phyloP scores from a whole-genome alignment of 75 land plant species.

The Chamaecyparis obtusa region DNA sequence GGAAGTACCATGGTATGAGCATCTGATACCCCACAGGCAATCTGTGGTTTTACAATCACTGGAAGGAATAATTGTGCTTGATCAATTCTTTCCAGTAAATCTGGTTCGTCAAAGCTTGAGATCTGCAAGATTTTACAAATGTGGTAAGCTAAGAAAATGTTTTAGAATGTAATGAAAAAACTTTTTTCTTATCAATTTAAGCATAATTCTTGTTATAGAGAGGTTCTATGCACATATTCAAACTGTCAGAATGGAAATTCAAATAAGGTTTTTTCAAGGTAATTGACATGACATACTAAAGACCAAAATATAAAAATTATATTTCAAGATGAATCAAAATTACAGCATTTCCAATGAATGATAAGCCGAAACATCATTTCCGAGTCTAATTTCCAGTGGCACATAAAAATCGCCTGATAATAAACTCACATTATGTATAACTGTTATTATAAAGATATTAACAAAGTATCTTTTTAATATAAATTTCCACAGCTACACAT shows the following conservation, averaged over 20 bases:
- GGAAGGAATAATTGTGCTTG: slow-evolving; percentile 69
- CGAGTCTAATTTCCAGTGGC: background rate
- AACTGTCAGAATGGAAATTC: background rate
- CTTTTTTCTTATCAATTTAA: background rate
- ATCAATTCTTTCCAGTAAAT: slow-evolving; percentile 34
- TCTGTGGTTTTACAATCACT: slow-evolving; percentile 87
- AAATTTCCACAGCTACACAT: background rate
- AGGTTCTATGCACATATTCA: background rate
- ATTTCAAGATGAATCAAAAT: background rate
- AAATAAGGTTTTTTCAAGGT: background rate
- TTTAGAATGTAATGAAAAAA: background rate
- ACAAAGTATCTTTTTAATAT: background rate
- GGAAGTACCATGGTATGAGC: slow-evolving; percentile 86
- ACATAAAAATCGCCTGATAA: too few species aligned
- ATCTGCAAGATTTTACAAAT: slow-evolving; percentile 47
- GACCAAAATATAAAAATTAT: background rate
- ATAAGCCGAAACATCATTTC: background rate
- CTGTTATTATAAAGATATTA: background rate
- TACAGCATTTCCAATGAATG: background rate
- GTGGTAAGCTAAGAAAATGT: background rate
- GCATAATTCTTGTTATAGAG: background rate
- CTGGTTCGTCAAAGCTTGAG: slow-evolving; percentile 44
- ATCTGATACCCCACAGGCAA: slow-evolving; percentile 95
- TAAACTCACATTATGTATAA: background rate
- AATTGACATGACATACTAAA: background rate